Evolutionary conservation across 306 rosid genomes (phyloP).

Genomic region (Herpetospermum pedunculosum): DNA sequence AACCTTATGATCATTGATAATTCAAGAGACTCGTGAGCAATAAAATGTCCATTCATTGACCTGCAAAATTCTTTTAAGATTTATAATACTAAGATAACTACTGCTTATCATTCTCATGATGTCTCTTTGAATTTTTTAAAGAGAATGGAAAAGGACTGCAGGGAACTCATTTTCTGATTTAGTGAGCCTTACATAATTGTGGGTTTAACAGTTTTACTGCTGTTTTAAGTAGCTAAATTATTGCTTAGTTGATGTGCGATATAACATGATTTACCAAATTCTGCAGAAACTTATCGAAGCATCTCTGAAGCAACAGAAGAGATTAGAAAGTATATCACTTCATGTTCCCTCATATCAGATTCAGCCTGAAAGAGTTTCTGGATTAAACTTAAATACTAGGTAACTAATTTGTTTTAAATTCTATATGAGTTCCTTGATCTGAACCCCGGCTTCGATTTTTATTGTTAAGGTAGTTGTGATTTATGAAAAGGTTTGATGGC

Average conservation of each 20-base stretch:
- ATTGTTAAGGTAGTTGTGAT: neutral
- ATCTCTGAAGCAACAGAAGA: constrained; percentile 62
- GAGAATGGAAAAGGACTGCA: neutral
- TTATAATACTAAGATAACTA: neutral
- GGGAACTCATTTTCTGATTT: neutral
- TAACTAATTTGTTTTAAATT: constrained; percentile 6
- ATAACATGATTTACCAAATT: constrained; percentile 2
- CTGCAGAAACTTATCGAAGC: constrained; percentile 62
- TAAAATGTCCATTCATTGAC: neutral
- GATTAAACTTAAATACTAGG: constrained; percentile 38
- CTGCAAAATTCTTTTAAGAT: neutral
- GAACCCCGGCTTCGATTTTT: neutral
- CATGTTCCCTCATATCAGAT: constrained; percentile 30
- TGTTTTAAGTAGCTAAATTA: neutral
- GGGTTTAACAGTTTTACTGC: neutral
- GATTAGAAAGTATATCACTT: constrained; percentile 58
- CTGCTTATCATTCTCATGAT: neutral
- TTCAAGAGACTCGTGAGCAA: neutral
- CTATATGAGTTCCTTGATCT: neutral
- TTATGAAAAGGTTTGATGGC: constrained; percentile 9
- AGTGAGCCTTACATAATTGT: neutral
- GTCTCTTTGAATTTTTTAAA: neutral
- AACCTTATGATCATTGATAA: neutral
- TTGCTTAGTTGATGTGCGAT: neutral
- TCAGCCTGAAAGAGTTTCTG: constrained; percentile 30